These are phyloP conservation scores for Suillus clintonianus DNA, from an alignment of 768 basidiomycete genomes.

Conservation along the genomic window DNA sequence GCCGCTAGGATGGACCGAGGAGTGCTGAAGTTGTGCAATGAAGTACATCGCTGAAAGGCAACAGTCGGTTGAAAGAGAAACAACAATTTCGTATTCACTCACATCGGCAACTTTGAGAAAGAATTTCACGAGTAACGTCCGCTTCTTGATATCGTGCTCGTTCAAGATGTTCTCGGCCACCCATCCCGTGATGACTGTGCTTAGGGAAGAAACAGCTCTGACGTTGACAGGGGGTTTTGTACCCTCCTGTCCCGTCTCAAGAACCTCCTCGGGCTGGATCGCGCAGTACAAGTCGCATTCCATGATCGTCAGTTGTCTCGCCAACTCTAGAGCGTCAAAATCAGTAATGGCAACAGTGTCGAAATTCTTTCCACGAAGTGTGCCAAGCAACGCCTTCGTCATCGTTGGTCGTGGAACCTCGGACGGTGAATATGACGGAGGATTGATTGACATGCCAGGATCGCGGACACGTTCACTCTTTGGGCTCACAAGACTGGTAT, in stretches of 20 bases:
- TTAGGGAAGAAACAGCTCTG: conserved; percentile 82
- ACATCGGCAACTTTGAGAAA: conserved; percentile 94
- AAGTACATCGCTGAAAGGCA: conserved; percentile 72
- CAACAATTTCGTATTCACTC: conserved; percentile 33
- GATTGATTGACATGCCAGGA: conserved; percentile 74
- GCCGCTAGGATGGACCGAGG: conserved; percentile 92
- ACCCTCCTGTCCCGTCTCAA: conserved; percentile 80
- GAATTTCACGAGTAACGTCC: conserved; percentile 79
- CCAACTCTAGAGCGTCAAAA: conserved; percentile 90
- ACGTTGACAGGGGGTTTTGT: conserved; percentile 67
- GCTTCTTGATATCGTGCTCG: conserved; percentile 86
- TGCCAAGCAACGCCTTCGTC: conserved; percentile 71
- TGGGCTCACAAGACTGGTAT: conserved; percentile 50
- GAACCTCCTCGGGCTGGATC: conserved; percentile 85
- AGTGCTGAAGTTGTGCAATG: conserved; percentile 88
- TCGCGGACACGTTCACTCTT: conserved; percentile 69
- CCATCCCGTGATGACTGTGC: conserved; percentile 94
- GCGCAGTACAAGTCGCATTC: conserved; percentile 86
- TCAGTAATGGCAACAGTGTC: conserved; percentile 73
- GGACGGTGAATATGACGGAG: conserved; percentile 48
- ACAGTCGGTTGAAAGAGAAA: conserved; percentile 12
- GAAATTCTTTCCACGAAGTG: conserved; percentile 69
- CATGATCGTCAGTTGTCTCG: conserved; percentile 92
- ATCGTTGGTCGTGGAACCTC: conserved; percentile 88
- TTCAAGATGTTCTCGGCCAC: conserved; percentile 92